Conservation (phyloP, 148 eudicot genomes). For the Camellia granthamiana region DNA sequence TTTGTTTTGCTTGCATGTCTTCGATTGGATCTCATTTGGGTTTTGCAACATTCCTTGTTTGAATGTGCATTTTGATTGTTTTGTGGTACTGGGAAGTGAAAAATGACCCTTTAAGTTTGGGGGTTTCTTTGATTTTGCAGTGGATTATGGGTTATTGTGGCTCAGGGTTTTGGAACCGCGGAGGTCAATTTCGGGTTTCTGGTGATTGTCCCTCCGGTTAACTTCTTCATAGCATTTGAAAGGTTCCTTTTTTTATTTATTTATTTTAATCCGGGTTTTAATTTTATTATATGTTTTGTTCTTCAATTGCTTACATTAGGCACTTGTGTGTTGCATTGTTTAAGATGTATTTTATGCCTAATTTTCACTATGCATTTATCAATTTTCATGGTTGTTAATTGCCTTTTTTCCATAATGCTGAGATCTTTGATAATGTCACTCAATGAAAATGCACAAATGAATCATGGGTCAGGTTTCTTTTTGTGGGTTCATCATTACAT, state of each 20-base stretch:
- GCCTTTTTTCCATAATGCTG: not conserved
- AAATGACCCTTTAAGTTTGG: slow-evolving; percentile 14
- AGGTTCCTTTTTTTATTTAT: slow-evolving; percentile 24
- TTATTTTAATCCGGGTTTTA: not conserved
- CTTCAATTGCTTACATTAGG: not conserved
- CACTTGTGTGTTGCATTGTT: not conserved
- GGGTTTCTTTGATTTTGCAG: slow-evolving; percentile 35
- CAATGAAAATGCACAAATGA: not conserved
- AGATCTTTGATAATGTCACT: not conserved
- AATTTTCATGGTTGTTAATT: not conserved
- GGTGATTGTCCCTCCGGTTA: slow-evolving; percentile 48
- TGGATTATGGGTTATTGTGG: slow-evolving; percentile 53
- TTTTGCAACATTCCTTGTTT: slow-evolving; percentile 6
- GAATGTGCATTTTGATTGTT: slow-evolving; percentile 13
- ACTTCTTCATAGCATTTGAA: slow-evolving; percentile 23
- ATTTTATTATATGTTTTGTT: slow-evolving; percentile 1
- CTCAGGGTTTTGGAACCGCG: slow-evolving; percentile 31
- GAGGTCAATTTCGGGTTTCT: slow-evolving; percentile 31
- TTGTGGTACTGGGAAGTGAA: slow-evolving; percentile 11
- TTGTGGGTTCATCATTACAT: too few relatives aligned
- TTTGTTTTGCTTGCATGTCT: slow-evolving; percentile 33
- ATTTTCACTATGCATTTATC: not conserved
- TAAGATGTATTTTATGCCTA: not conserved
- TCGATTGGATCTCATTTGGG: slow-evolving; percentile 39
- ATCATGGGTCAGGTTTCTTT: not conserved